Conservation (phyloP, 805 yeast genomes). For the Clavispora phyllophila region DNA sequence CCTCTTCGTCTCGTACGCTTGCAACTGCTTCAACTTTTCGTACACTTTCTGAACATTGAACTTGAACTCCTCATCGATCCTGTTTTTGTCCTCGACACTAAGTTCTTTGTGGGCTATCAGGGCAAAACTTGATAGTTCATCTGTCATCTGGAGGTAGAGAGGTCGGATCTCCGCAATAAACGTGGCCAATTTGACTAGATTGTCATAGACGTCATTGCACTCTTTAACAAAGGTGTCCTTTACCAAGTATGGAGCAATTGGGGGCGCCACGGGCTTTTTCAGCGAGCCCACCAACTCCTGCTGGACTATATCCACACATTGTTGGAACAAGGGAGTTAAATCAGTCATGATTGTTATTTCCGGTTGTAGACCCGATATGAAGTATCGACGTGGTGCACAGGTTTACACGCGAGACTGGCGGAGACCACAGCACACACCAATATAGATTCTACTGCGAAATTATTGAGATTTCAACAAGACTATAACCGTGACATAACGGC, state of each 20-base stretch:
- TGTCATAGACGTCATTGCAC: slow-evolving; percentile 28
- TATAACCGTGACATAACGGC: too few species aligned
- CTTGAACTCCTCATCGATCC: slow-evolving; percentile 52
- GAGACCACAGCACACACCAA: too few species aligned
- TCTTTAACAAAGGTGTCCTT: slow-evolving; percentile 40
- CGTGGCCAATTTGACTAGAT: slow-evolving; percentile 25
- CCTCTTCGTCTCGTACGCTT: slow-evolving; percentile 49
- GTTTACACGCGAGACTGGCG: neutral
- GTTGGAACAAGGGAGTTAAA: slow-evolving; percentile 43
- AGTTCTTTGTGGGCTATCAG: slow-evolving; percentile 15
- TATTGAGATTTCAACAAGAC: too few species aligned
- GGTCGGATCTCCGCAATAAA: slow-evolving; percentile 31
- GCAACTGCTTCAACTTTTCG: slow-evolving; percentile 46
- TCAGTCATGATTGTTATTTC: slow-evolving; percentile 34
- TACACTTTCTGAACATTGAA: slow-evolving; percentile 47
- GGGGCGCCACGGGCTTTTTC: neutral
- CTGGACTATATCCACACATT: slow-evolving; percentile 43
- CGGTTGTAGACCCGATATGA: neutral
- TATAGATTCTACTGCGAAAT: too few species aligned
- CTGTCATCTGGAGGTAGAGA: slow-evolving; percentile 26
- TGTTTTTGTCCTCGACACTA: slow-evolving; percentile 46
- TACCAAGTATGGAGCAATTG: slow-evolving; percentile 11
- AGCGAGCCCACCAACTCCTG: slow-evolving; percentile 21
- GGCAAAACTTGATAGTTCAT: slow-evolving; percentile 11
- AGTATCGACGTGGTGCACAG: slow-evolving; percentile 1